These are phyloP conservation scores for Sclerotinia glacialis DNA, from an alignment of 2,329 filamentous ascomycete genomes.

Conservation along the genomic window DNA sequence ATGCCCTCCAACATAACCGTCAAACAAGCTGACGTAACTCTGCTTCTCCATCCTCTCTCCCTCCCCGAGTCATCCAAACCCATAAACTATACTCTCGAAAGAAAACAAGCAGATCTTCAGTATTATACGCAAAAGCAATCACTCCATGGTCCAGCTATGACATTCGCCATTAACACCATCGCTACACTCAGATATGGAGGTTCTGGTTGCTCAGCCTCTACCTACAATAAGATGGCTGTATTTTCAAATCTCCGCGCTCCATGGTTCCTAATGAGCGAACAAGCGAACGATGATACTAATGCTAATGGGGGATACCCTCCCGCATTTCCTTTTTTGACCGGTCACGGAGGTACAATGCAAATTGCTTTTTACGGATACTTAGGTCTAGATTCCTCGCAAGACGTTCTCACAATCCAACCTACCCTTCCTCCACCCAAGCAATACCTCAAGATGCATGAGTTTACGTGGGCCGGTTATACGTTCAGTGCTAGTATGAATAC, in stretches of 20 bases:
- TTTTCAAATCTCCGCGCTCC: conserved; percentile 63
- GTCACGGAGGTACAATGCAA: conserved; percentile 67
- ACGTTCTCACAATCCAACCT: conserved; percentile 61
- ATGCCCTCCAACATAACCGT: conserved; percentile 25
- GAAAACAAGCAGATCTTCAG: conserved; percentile 12
- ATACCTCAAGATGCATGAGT: conserved; percentile 30
- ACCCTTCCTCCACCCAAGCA: conserved; percentile 60
- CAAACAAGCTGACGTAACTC: conserved; percentile 30
- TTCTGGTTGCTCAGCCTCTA: conserved; percentile 66
- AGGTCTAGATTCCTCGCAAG: conserved; percentile 58
- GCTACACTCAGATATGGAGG: conserved; percentile 63
- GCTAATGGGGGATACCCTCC: conserved; percentile 64
- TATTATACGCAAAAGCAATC: conserved; percentile 26
- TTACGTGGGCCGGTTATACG: conserved; percentile 28
- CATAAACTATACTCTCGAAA: conserved; percentile 9
- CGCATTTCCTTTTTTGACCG: conserved; percentile 69
- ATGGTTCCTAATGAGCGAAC: conserved; percentile 70
- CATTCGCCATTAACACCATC: conserved; percentile 66
- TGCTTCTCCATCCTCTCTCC: conserved; percentile 24
- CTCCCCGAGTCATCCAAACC: neutral
- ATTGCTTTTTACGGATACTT: conserved; percentile 66
- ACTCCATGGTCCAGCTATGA: conserved; percentile 68
- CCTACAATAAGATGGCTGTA: conserved; percentile 61
- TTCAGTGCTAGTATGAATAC: conserved; percentile 24
- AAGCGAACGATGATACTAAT: conserved; percentile 58